A percentile compares a stretch with the other conserved stretches of the same genome.
These are phyloP conservation scores for Nematocida sp. DNA, from an alignment of 371 early-diverging fungal genomes.

Conservation along the genomic window DNA sequence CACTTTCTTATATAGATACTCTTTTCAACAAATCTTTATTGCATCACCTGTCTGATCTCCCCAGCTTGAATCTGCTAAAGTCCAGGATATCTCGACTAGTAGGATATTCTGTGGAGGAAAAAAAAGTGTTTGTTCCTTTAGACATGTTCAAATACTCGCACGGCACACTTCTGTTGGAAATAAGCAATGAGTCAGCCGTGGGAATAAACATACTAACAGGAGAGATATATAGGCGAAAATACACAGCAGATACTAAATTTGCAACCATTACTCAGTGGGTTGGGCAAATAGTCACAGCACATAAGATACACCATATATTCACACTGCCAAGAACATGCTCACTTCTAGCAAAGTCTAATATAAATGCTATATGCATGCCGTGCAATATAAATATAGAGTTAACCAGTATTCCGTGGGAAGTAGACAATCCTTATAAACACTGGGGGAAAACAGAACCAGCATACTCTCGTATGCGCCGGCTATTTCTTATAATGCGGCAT, in stretches of 20 bases:
- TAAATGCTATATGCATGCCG: conserved; percentile 73
- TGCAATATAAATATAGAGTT: background rate
- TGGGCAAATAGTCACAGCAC: conserved; percentile 88
- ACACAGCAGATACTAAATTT: background rate
- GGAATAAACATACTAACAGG: conserved; percentile 31
- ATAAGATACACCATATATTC: conserved; percentile 88
- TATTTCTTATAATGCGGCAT: conserved; percentile 87
- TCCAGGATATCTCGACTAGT: background rate
- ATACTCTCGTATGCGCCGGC: conserved; percentile 92
- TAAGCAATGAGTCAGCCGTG: background rate
- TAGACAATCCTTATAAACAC: conserved; percentile 76
- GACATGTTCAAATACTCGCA: conserved; percentile 15
- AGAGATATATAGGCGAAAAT: background rate
- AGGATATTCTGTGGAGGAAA: background rate
- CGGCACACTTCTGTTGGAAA: conserved; percentile 3
- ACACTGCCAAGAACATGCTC: conserved; percentile 85
- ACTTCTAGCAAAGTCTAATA: conserved; percentile 47
- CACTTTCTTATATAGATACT: background rate
- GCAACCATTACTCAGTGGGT: background rate
- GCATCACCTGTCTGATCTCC: background rate
- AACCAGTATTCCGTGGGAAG: background rate
- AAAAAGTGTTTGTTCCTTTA: background rate
- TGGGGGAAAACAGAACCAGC: conserved; percentile 82
- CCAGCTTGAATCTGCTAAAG: background rate
- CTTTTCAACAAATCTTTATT: background rate